Evolutionary conservation across 1,284 basidiomycete genomes (phyloP), one percentile per base, ranked within the genome.

Genomic region (Trichosporon faecale): DNA sequence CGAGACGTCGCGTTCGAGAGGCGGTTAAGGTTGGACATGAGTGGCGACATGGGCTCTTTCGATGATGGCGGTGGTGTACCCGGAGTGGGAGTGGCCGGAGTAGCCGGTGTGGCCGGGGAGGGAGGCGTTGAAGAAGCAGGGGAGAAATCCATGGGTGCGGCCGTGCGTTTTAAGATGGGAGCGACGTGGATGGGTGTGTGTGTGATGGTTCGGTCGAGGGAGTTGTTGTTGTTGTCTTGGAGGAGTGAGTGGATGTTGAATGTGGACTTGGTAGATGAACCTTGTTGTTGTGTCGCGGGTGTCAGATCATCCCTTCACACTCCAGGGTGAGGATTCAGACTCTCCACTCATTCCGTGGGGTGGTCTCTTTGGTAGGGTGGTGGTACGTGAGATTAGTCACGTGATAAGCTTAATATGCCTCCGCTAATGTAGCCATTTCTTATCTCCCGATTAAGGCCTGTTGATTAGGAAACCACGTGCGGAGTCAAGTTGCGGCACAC

Each of bases 71-170:
- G 40, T n/a, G 40, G 40, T 44, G 64, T 9, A 9, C 21, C 25
- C 18, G 46, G 46, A 14, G 55, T 27, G 29, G 61, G 31, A 2
- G 0, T 89, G 89, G 77, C 90, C 91, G 16, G 89, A 89, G 77
- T 57, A 9, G 52, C 49, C 40, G 49, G 49, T 7, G 49, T 52
- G 21, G 49, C 49, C 18, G 49, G 49, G 5, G 49, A 52, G 18
- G 49, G 23, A 52, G 49, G 21, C 21, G 49, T 52, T 6, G 49
- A 52, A 11, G 49, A 52, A 25, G 49, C 16, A 4, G 49, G 40
- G 40, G 40, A 52, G 7, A 7, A 18, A 23, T 52, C 49, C 49
- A 52, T 52, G 3, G 16, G 18, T n/a, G 18, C 5, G 40, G 16
- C 40, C 18, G 49, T 25, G 49, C 49, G 49, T n/a, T 35, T 37